Evolutionary conservation across 441 rosid genomes (phyloP), one percentile per base, ranked within the genome.

Genomic region (Euphorbia schlechtendalii): DNA sequence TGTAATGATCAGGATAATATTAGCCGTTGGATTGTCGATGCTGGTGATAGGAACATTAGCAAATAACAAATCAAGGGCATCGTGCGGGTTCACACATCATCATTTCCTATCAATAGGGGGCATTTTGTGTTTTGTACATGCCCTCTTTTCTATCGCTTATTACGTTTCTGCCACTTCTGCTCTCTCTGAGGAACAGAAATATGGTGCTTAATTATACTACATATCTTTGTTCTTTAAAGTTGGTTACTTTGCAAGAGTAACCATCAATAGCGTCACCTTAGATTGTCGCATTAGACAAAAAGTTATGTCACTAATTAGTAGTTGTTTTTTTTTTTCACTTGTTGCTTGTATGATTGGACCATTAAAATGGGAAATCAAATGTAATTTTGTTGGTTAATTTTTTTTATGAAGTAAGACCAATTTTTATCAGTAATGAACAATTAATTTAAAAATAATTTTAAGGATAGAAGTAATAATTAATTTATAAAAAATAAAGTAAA

Each of bases 21-120:
- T 90, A 46, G 95, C 91, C 40, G 75, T 80, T 51, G 97, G 96
- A 69, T 73, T 86, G 43, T 80, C 90, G 12, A 53, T 67, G 77
- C 68, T 90, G 80, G 96, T 82, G 80, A 86, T 85, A 17, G 97
- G 99, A 20, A 80, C 84, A n/a, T 41, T 83, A 77, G 71, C 90
- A 24, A 93, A 90, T 81, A 69, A 80, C 69, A 90, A 87, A 74
- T 84, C 93, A 58, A 85, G 80, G 72, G 75, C 76, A 27, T 88
- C 97, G 17, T 90, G 97, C 67, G 97, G 99, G 21, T 78, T 87
- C 79, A 64, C 89, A 71, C 90, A 93, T 76, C 99, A 83, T 64
- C 96, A 86, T 79, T 84, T 82, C 65, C 81, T 93, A 30, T 85
- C 96, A 3, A 82, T 86, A 30, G 97, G 99, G 78, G 96, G 97